Evolutionary conservation across 164 flowering plant species (phyloP), one percentile per base, ranked within the genome.

Genomic region (Sextonia rubra): DNA sequence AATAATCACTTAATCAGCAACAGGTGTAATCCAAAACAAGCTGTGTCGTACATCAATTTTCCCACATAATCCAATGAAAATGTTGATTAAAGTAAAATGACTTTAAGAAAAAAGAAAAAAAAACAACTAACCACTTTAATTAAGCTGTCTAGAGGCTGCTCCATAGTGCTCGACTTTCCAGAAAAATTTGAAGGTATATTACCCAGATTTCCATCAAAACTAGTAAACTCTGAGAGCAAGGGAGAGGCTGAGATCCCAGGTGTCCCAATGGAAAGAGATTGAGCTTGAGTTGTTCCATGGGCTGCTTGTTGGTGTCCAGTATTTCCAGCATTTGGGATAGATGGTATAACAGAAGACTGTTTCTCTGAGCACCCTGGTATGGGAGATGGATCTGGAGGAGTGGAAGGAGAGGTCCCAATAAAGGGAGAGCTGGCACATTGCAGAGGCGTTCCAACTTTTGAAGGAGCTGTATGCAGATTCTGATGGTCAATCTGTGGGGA

Each of bases 201-300:
- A 32, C 81, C 94, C 81, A 83, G 90, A 78, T 74, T 77, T 11
- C 84, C 90, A 80, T 91, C 94, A 18, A 80, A 80, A 77, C 82
- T 82, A 64, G 85, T 84, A 72, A 82, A 87, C 75, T 94, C 95
- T 11, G 89, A 93, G 26, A 90, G 89, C 76, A 91, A 82, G 44
- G 94, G 98, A 15, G 98, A 95, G 55, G 98, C 93, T 12, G 99
- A 89, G 77, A 93, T 90, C 76, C 97, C 99, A 75, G 97, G 94
- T 66, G 96, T 91, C 44, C 89, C 94, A 77, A 93, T 90, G 52
- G 95, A 90, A 82, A 89, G 87, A 55, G 94, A 85, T 32, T 82
- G 90, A 6, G 83, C 78, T 49, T 84, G 81, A 44, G 79, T 70
- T 25, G 70, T 75, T 60, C 78, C 71, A 73, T 74, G 76, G 61